Base-by-base conservation (phyloP, 257 asterid genomes). In the Lavandula angustifolia region DNA sequence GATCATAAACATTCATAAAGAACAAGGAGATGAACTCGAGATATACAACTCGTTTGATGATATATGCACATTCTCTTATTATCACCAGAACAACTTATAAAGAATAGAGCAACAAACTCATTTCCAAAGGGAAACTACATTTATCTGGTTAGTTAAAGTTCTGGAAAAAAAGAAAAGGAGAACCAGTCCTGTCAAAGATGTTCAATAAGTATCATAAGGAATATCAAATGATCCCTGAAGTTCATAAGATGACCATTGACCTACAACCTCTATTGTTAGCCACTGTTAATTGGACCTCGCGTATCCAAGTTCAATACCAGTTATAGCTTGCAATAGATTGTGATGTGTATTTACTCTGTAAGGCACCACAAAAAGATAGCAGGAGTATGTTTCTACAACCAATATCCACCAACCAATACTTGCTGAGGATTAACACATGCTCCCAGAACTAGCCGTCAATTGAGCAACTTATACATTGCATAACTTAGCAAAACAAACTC, bases 121-220 rank as follows among this genome's bases (percentile, higher is more conserved):
- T n/a, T n/a, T n/a, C n/a, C n/a, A n/a, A n/a, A n/a, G n/a, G n/a
- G n/a, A n/a, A n/a, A n/a, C n/a, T n/a, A n/a, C n/a, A n/a, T n/a
- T n/a, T n/a, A n/a, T n/a, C 67, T 71, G 70, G 97, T 83, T 78
- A 82, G 90, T 83, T 66, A 77, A 79, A 74, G 44, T 59, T 66
- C 72, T 64, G 52, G 53, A 53, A 46, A 53, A n/a, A 64, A 32
- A 22, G 27, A 42, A 40, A 61, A 54, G 59, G 56, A 40, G 56
- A 60, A 37, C 48, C 43, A 51, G 54, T 16, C 44, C 72, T 53
- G 79, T 72, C 75, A 72, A 64, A 62, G 67, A 72, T 60, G 31
- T 27, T 52, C 9, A 68, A 54, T 54, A 64, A 66, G 62, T 32
- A 67, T 35, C 54, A 70, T 14, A 60, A 13, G 49, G 61, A 29